Evolutionary conservation across 305 asterid genomes (phyloP).

Genomic region (Fraxinus greggii): DNA sequence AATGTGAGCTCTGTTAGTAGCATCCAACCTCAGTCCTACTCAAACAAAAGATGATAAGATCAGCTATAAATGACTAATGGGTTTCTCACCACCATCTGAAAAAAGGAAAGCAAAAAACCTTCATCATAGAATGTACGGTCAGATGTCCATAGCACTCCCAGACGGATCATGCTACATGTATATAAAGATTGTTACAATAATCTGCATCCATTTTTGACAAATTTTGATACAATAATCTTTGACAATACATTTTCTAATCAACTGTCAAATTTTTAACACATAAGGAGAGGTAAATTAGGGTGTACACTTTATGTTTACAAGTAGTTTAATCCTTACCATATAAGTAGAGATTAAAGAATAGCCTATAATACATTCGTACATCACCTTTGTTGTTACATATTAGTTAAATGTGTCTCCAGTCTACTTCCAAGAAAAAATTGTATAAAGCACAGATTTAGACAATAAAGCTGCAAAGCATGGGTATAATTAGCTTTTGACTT

Average conservation of each 20-base stretch:
- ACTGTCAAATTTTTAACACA: no score
- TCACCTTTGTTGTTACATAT: slow-evolving; percentile 10
- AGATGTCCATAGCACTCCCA: neutral
- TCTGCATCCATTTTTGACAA: no score
- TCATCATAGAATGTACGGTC: neutral
- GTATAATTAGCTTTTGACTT: slow-evolving; percentile 38
- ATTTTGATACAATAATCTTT: no score
- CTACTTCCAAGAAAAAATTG: slow-evolving; percentile 4
- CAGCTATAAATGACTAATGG: neutral
- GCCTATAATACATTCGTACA: slow-evolving; percentile 2
- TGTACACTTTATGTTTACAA: neutral
- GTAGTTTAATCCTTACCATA: neutral
- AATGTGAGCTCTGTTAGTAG: neutral
- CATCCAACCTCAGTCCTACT: neutral
- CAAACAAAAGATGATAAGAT: neutral
- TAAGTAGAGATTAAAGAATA: neutral
- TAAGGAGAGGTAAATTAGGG: neutral
- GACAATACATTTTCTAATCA: no score
- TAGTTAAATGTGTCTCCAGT: neutral
- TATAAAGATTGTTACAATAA: neutral
- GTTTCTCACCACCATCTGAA: neutral
- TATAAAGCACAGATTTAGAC: neutral
- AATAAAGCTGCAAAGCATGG: neutral
- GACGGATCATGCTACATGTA: neutral
- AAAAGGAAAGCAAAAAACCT: neutral